Evolutionary conservation across 306 rosid genomes (phyloP), one percentile per base, ranked within the genome.

Genomic region (Lathyrus tuberosus): DNA sequence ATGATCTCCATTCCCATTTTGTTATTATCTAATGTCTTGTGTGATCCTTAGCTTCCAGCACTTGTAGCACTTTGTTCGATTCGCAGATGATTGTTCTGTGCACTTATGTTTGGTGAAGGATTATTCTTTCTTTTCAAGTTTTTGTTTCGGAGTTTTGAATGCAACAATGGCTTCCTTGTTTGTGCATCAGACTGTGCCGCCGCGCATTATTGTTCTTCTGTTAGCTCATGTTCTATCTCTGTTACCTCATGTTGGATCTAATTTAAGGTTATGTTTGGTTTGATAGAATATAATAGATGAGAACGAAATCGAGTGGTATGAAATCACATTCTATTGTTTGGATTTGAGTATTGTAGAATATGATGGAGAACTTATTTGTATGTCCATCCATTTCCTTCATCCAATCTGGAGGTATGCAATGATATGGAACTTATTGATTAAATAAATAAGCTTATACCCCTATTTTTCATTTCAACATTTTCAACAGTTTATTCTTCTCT

Each of bases 1-100:
- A 64, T 59, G 73, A 74, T 67, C 67, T 72, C 70, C 63, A 26
- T 82, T 73, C 64, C 35, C 65, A 65, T 70, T 47, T 63, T 69
- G 43, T 72, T 67, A 53, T 52, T 41, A 62, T 53, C 48, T 71
- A 47, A 35, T 72, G 28, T 69, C 33, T 17, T 54, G 73, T 54
- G 73, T 76, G 77, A 52, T 63, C 74, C 56, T 70, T 75, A 38
- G 67, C 66, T 48, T 76, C 54, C 41, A 59, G 74, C 18, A 26
- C 62, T 52, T 18, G 62, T 58, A 66, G 69, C 73, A 69, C 26
- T 52, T 70, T 59, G 66, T 53, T 64, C 38, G 10, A 22, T 64
- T 76, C 44, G 40, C 51, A 44, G 38, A 38, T 38, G 7, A 15
- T n/a, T 59, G 17, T 37, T 30, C 70, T 70, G 70, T 41, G 52